Percentiles rank a stretch among this genome's conserved stretches.
phyloP scores from a whole-genome alignment of 352 stramenopile genomes.

The Blastocystis sp. region DNA sequence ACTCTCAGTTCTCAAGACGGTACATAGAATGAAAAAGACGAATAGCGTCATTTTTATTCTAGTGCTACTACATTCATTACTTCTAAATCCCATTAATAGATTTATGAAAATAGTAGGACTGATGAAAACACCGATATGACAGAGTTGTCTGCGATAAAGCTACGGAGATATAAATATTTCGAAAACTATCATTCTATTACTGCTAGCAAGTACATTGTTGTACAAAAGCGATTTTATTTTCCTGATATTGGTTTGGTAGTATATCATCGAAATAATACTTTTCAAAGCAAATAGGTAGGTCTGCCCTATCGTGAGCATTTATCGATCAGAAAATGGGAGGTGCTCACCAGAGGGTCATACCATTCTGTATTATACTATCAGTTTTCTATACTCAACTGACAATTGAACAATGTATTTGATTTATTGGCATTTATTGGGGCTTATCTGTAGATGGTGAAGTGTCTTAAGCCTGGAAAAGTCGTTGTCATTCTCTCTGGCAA shows the following conservation, averaged over 20 bases:
- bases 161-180: too few species aligned
- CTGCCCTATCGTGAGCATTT: too few species aligned
- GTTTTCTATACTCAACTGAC: constrained; percentile 43
- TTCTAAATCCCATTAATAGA: neutral
- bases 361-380: neutral
- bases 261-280: too few species aligned
- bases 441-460: constrained; percentile 56
- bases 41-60: neutral
- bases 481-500: constrained; percentile 62
- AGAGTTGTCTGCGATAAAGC: too few species aligned
- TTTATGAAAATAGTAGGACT: neutral
- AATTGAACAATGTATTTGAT: constrained; percentile 1
- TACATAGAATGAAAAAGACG: neutral
- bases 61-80: neutral
- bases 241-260: too few species aligned
- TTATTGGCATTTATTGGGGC: neutral
- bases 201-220: too few species aligned
- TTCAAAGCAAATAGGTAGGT: too few species aligned
- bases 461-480: constrained; percentile 63
- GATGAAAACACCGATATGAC: too few species aligned
- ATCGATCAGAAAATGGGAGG: neutral
- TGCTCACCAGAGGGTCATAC: neutral
- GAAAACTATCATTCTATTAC: too few species aligned
- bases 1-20: neutral
- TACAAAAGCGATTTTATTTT: too few species aligned